Base-by-base conservation (phyloP, 2,329 filamentous ascomycete genomes). In the Chrysoporthe puriensis region DNA sequence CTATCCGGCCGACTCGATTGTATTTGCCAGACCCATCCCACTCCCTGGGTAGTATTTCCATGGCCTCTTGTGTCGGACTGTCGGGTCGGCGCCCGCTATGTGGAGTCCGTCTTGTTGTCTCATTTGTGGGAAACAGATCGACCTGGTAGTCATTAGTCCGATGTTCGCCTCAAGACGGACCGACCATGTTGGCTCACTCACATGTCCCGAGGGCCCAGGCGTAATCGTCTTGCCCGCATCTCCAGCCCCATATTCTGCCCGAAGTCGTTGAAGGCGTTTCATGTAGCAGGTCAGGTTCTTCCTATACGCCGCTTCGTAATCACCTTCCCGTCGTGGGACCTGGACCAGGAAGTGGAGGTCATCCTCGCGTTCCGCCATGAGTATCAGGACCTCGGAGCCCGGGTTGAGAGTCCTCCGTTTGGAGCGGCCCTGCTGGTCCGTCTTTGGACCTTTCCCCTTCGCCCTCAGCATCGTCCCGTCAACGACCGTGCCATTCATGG, bases 401-500 rank as follows among this genome's bases (percentile, higher is more conserved):
- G 88, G 89, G 57, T 83, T 86, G 50, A 97, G 84, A 79, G 92
- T 93, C 70, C 91, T 85, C 21, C 46, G 56, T 21, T 48, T 63
- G 5, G 58, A 18, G 11, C 32, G 44, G 18, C 66, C 68, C 62
- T 50, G 34, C 4, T 65, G 57, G 21, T 52, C 62, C 42, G 64
- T 8, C 71, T 72, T 83, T 70, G 76, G 82, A 46, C 76, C 75
- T 66, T 76, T 80, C 68, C 73, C 66, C 60, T 80, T 79, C 32
- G 76, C 73, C 61, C 79, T 82, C 72, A 99, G 83, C 46, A 93
- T 81, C 21, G 83, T 82, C 34, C 87, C 85, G 78, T 98, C 94
- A 66, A 98, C 93, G 69, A 93, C 84, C 4, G 96, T 98, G 40
- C 96, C 96, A 74, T 98, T 99, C n/a, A 94, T 97, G 0, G 96